A percentile compares a stretch with the other conserved stretches of the same genome.
These are phyloP conservation scores for Debaryomyces nepalensis DNA, from an alignment of 1,139 yeast species.

Conservation along the genomic window DNA sequence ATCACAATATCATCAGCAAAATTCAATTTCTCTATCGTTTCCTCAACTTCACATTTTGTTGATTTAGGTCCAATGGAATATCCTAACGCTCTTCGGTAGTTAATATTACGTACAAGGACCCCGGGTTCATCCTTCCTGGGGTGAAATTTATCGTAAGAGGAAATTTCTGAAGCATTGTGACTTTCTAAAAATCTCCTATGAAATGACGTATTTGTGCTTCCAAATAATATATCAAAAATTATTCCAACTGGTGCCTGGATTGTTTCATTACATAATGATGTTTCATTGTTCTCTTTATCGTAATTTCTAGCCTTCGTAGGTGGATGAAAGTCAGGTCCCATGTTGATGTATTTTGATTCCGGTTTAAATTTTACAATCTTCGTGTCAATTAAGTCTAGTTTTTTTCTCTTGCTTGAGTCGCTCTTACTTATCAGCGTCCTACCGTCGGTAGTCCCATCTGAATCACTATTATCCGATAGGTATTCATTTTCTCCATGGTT, in stretches of 20 bases:
- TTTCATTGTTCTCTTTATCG: slow-evolving; percentile 32
- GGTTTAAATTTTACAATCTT: slow-evolving; percentile 35
- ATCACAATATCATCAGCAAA: slow-evolving; percentile 42
- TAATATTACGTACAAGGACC: slow-evolving; percentile 38
- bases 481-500: slow-evolving; percentile 18
- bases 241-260: slow-evolving; percentile 55
- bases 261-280: slow-evolving; percentile 37
- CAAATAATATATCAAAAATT: slow-evolving; percentile 53
- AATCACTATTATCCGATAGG: slow-evolving; percentile 14
- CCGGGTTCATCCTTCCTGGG: slow-evolving; percentile 39
- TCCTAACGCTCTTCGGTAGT: slow-evolving; percentile 52
- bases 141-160: slow-evolving; percentile 44
- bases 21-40: slow-evolving; percentile 47
- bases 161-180: slow-evolving; percentile 54
- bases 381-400: slow-evolving; percentile 13
- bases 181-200: slow-evolving; percentile 44
- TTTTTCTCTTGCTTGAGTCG: slow-evolving; percentile 7
- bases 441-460: slow-evolving; percentile 14
- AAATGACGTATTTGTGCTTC: slow-evolving; percentile 43
- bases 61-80: slow-evolving; percentile 63
- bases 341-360: slow-evolving; percentile 35
- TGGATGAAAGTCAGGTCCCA: slow-evolving; percentile 44
- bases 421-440: slow-evolving; percentile 5
- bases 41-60: slow-evolving; percentile 55
- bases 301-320: slow-evolving; percentile 34